Conservation (phyloP, 345 rosid genomes). For the Zanthoxylum bungeanum region DNA sequence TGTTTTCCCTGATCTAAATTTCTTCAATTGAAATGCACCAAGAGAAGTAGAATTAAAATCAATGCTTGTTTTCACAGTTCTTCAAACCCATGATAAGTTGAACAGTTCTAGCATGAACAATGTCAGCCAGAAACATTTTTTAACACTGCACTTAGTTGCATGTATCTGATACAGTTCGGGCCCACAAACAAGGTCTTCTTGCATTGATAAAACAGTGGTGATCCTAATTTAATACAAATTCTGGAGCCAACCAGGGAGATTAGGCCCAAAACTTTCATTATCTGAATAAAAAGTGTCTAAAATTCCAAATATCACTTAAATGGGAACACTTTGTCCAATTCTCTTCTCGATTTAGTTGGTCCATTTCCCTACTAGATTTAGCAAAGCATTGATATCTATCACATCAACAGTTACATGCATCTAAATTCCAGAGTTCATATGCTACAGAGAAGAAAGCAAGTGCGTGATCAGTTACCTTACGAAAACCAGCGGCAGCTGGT, state of each 20-base stretch:
- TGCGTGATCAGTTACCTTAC: slow-evolving; percentile 55
- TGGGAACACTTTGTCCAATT: not conserved
- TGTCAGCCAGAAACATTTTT: not conserved
- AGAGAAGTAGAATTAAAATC: not conserved
- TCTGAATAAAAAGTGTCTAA: not conserved
- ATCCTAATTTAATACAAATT: not conserved
- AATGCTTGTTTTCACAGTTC: not conserved
- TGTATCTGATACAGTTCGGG: not conserved
- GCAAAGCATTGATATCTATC: not conserved
- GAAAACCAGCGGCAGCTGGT: slow-evolving; percentile 65
- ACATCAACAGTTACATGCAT: not conserved
- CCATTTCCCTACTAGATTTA: not conserved
- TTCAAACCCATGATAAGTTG: not conserved
- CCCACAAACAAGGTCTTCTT: not conserved
- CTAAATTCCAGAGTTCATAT: not conserved
- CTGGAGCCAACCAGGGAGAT: not conserved
- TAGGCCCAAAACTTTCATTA: not conserved
- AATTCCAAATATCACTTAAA: not conserved
- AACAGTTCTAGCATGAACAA: not conserved
- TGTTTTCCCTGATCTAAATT: no score
- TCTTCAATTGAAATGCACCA: not conserved
- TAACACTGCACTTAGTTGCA: not conserved
- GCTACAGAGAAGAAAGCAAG: not conserved
- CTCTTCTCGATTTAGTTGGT: not conserved
- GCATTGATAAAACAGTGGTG: not conserved